Evolutionary conservation across 352 stramenopile genomes (phyloP), one percentile per base, ranked within the genome.

Genomic region (Phytophthora sansomeana): DNA sequence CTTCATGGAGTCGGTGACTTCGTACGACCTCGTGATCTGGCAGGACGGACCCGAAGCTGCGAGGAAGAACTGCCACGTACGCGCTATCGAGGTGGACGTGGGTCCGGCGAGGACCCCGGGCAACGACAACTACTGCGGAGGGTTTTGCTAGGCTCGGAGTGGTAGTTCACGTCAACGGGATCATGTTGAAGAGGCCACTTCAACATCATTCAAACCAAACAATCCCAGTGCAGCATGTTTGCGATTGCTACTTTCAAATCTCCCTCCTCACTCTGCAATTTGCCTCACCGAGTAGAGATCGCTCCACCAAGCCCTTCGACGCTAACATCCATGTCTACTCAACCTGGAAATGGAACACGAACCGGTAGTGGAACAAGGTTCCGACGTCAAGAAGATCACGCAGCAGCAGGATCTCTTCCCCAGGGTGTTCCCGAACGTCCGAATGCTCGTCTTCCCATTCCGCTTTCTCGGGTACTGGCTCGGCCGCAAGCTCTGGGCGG

Each of bases 61-160:
- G 6, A 28, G 41, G 13, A 74, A 78, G 35, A 88, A 90, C 33
- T 55, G 74, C 13, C 46, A 66, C 28, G 46, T 92, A 56, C 77
- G 80, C 36, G 58, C 64, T 21, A 83, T 92, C 32, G 57, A 77
- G 6, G 80, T 91, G 51, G 32, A 63, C 11, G 74, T 92, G 0
- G 84, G 84, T 0, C 81, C 84, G 0, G 84, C 84, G 11, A 54
- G 61, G 2, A 81, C 78, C 26, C 42, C 57, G 1, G 61, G 50
- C 28, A 80, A 77, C 43, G 58, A 59, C 4, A 48, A 58, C 28
- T 92, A 91, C 72, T 87, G 80, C 55, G 80, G 80, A 17, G 84
- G 84, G 8, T 91, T 88, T 46, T 91, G 81, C 58, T 92, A 24
- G 21, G 21, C 21, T 24, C 21, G 21, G 3, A 24, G 21, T 24